Evolutionary conservation across 495 filamentous ascomycete species (phyloP), one percentile per base, ranked within the genome.

Genomic region (Opeltia flavorubescens): DNA sequence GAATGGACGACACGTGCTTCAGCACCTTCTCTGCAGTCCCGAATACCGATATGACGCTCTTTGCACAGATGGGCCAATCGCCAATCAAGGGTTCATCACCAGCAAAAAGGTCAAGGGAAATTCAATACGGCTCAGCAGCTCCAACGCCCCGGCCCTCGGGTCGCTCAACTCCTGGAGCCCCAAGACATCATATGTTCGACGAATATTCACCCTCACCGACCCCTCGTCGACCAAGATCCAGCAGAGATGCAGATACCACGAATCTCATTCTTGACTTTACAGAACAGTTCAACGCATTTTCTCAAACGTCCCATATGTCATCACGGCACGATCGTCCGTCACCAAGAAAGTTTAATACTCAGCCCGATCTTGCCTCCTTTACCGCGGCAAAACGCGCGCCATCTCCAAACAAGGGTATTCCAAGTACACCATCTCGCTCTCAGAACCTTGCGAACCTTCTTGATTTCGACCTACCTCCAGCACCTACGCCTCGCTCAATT

Each of bases 391-490:
- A 66, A 46, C 63, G 70, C 8, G 65, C 63, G 15, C 62, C 67
- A 9, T 69, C 66, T 13, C 64, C 68, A 12, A 38, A 54, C 6
- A 74, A 71, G 44, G 48, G 48, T 25, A 46, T 56, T 30, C 54
- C 65, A 29, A 44, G 59, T 35, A 75, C 72, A n/a, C 73, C 73
- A 4, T 59, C 63, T 0, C 68, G 69, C 42, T 59, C 58, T 33
- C 60, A 63, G 18, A 66, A 68, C 51, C 61, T 70, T 45, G 62
- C 63, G 27, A 82, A 82, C 51, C 72, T 96, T 7, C 75, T 98
- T 30, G 91, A 98, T 59, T 95, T 95, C 58, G 89, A 95, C 52
- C 81, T 95, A 13, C 86, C 87, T 8, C 84, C 86, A 2, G 74
- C 80, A 9, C 87, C 88, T 3, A 96, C 91, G 1, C 91, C 91